Evolutionary conservation across 2,329 filamentous ascomycete genomes (phyloP).

Genomic region (Plenodomus biglobosus): DNA sequence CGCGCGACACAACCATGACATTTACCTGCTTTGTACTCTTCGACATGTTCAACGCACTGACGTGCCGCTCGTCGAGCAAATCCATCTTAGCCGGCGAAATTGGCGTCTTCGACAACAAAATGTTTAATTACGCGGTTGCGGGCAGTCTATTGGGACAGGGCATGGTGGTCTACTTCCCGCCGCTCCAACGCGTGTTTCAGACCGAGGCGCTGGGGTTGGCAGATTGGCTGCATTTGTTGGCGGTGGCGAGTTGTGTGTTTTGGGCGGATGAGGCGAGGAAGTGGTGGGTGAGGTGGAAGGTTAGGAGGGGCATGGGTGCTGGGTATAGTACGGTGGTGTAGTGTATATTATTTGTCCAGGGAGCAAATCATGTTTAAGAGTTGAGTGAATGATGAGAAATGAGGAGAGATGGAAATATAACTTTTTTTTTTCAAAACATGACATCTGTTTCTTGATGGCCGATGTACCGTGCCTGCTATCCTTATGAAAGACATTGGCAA

Average conservation of each 20-base stretch:
- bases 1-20: constrained; percentile 97
- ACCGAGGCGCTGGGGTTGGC: constrained; percentile 77
- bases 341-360: too few species aligned
- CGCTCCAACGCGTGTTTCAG: constrained; percentile 92
- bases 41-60: constrained; percentile 98
- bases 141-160: constrained; percentile 83
- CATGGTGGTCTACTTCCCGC: constrained; percentile 91
- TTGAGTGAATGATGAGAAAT: not conserved
- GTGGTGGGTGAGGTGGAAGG: constrained; percentile 54
- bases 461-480: too few species aligned
- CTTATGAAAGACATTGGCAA: too few species aligned
- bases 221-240: constrained; percentile 72
- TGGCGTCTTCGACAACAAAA: constrained; percentile 77
- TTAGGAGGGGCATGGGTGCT: constrained; percentile 34
- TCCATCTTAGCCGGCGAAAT: constrained; percentile 85
- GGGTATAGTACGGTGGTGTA: constrained; percentile 46
- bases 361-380: constrained; percentile 40
- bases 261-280: constrained; percentile 93
- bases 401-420: not conserved
- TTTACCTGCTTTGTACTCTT: constrained; percentile 99
- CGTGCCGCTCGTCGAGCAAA: constrained; percentile 88
- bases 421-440: too few species aligned
- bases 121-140: constrained; percentile 95
- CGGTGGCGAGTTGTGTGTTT: constrained; percentile 85
- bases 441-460: too few species aligned